These are phyloP conservation scores for Pythium oligandrum DNA, from an alignment of 352 stramenopile species.

Conservation along the genomic window DNA sequence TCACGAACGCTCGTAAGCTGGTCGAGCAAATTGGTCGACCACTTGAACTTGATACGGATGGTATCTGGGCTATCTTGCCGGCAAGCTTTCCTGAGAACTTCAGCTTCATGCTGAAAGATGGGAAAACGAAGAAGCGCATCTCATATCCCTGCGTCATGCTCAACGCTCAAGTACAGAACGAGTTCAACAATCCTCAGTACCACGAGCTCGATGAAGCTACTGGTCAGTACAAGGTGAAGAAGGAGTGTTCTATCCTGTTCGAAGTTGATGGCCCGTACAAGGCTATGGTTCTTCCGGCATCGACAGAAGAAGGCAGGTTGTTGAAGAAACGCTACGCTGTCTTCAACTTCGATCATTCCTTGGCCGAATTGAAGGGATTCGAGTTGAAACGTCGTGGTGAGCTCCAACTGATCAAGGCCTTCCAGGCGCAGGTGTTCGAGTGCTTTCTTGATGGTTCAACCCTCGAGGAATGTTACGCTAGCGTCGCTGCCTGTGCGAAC, in stretches of 20 bases:
- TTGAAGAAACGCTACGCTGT: constrained; percentile 97
- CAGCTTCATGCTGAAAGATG: constrained; percentile 80
- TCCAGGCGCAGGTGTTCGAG: constrained; percentile 98
- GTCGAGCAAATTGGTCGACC: constrained; percentile 95
- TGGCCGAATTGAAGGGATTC: constrained; percentile 90
- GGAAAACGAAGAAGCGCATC: constrained; percentile 78
- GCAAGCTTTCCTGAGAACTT: constrained; percentile 98
- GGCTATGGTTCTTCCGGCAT: constrained; percentile 98
- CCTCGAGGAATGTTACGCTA: constrained; percentile 95
- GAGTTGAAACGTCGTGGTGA: constrained; percentile 99
- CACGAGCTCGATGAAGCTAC: constrained; percentile 50
- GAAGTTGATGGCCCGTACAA: constrained; percentile 99
- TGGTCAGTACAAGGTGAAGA: constrained; percentile 90
- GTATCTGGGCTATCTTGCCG: constrained; percentile 99
- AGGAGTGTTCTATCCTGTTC: constrained; percentile 99
- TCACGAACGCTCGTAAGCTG: constrained; percentile 92
- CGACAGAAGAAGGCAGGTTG: constrained; percentile 97
- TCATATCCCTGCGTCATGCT: constrained; percentile 99
- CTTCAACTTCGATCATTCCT: constrained; percentile 80
- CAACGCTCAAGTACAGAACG: constrained; percentile 97
- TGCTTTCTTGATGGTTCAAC: constrained; percentile 94
- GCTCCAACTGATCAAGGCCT: constrained; percentile 99
- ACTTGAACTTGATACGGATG: constrained; percentile 99
- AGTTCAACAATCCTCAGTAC: constrained; percentile 99
- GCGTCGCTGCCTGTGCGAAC: constrained; percentile 95